phyloP scores from a whole-genome alignment of 129 eudicot species.

The Heracleum sosnowskyi region DNA sequence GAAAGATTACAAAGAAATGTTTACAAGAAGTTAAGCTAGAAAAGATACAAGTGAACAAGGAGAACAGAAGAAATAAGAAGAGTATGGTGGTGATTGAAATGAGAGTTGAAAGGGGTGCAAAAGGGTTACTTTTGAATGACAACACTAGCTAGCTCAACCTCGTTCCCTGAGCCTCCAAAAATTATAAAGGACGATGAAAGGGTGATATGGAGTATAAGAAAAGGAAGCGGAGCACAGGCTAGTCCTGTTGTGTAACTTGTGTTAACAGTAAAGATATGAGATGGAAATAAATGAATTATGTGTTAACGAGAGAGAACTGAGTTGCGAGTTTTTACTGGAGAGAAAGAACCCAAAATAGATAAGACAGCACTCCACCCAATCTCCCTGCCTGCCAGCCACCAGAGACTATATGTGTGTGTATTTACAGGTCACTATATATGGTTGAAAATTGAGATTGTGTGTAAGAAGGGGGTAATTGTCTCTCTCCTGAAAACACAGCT shows the following conservation, averaged over 20 bases:
- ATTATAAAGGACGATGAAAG: neutral
- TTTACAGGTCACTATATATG: neutral
- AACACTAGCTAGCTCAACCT: conserved; percentile 1
- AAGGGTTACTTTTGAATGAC: conserved; percentile 16
- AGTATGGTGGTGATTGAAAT: conserved; percentile 11
- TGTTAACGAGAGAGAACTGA: neutral
- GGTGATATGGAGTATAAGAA: conserved; percentile 10
- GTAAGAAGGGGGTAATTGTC: neutral
- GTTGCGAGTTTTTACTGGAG: conserved; percentile 3
- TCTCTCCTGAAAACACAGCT: conserved; percentile 9
- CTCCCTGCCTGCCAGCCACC: neutral
- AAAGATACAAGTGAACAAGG: neutral
- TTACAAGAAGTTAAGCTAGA: neutral
- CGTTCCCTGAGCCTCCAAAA: neutral
- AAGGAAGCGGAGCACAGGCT: neutral
- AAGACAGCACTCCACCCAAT: conserved; percentile 11
- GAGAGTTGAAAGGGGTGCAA: conserved; percentile 2
- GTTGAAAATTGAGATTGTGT: neutral
- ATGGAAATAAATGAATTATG: neutral
- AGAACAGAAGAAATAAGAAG: neutral
- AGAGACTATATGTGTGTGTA: neutral
- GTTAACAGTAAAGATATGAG: conserved; percentile 1
- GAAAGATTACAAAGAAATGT: neutral
- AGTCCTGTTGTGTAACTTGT: neutral
- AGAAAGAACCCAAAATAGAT: neutral